Evolutionary conservation across 78 protist species (phyloP), one percentile per base, ranked within the genome.

Genomic region (Emiliania huxleyi): DNA sequence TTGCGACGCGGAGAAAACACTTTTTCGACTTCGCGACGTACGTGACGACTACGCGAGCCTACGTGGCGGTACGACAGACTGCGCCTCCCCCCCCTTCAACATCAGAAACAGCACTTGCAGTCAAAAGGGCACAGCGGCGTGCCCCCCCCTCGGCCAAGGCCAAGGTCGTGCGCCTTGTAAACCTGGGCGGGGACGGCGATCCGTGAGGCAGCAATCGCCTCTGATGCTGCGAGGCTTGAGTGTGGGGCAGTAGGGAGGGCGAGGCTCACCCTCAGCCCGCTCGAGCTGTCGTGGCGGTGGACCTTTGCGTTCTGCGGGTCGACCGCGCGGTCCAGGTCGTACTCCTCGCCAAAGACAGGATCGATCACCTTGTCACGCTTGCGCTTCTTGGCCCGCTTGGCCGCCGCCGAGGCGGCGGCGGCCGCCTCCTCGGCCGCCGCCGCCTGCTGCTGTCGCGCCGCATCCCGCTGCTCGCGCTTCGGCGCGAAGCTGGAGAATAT

Each of bases 121-220:
- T 85, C 90, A n/a, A 85, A 85, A 1, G 90, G 90, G 44, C 90
- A 85, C 23, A 85, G 71, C 26, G 90, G 90, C 23, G 90, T 85
- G 73, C 45, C 90, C 5, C 90, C 90, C 12, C 89, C 89, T 2
- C 62, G 89, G 21, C 89, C 89, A 5, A 83, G 62, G 8, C 62
- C 62, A 22, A 83, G 62, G n/a, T 83, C 43, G 49, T 83, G 69
- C 69, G 62, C 62, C n/a, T 42, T 83, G 89, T 83, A 83, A n/a
- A n/a, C n/a, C n/a, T n/a, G n/a, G n/a, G n/a, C n/a, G n/a, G n/a
- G n/a, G n/a, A n/a, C n/a, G n/a, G n/a, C n/a, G n/a, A n/a, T n/a
- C n/a, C n/a, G n/a, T n/a, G n/a, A n/a, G n/a, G n/a, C n/a, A n/a
- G n/a, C n/a, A n/a, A n/a, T n/a, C n/a, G n/a, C n/a, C n/a, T n/a